Evolutionary conservation across 805 yeast species (phyloP).

Genomic region (Sugiyamaella lignohabitans): DNA sequence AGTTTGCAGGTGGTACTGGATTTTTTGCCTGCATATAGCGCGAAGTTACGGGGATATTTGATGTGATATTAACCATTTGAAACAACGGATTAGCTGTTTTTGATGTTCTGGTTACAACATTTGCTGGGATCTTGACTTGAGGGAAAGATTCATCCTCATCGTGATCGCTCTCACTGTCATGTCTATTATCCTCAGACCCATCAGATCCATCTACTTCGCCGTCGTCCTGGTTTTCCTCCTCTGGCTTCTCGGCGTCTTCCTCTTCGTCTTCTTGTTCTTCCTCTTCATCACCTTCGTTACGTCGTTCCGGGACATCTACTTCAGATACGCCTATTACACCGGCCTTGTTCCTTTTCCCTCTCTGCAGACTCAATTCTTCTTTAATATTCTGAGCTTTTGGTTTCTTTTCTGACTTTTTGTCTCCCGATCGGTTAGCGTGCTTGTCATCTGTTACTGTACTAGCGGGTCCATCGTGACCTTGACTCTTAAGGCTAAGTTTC

Average conservation of each 20-base stretch:
- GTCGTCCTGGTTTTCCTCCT: constrained; percentile 16
- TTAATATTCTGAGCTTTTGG: too few relatives aligned
- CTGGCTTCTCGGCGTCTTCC: too few relatives aligned
- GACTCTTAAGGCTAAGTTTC: constrained; percentile 6
- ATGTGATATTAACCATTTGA: constrained; percentile 29
- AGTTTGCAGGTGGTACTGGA: constrained; percentile 20
- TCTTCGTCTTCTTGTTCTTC: constrained; percentile 9
- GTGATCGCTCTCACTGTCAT: constrained; percentile 3
- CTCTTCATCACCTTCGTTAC: constrained; percentile 12
- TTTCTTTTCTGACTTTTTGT: not conserved
- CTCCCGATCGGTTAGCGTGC: not conserved
- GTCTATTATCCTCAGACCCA: constrained; percentile 13
- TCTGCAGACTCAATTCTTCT: not conserved
- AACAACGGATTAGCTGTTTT: constrained; percentile 24
- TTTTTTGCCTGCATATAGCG: constrained; percentile 27
- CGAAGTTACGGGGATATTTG: constrained; percentile 30
- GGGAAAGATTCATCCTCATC: not conserved
- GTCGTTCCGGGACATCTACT: not conserved
- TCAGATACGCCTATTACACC: too few relatives aligned
- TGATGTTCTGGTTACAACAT: not conserved
- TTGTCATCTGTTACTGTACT: not conserved
- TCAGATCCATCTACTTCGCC: constrained; percentile 14
- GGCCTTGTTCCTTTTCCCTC: too few relatives aligned
- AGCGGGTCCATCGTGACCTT: not conserved
- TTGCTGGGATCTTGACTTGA: not conserved